Conservation (phyloP, 208 protist species). For the Crithidia bombi region DNA sequence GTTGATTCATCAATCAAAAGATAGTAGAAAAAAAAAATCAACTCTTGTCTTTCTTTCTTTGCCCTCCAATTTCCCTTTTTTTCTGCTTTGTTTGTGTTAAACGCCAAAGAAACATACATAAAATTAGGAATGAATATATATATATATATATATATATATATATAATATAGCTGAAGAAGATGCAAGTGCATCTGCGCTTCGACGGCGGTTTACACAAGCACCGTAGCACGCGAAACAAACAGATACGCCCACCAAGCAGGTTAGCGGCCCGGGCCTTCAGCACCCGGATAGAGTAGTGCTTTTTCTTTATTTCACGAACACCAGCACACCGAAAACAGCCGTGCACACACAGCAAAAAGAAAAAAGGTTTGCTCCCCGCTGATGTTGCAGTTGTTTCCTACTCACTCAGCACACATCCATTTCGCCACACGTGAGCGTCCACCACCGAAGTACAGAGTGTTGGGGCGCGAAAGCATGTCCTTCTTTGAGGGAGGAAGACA, state of each 20-base stretch:
- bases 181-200: no score
- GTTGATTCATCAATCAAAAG: no score
- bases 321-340: slow-evolving; percentile 1
- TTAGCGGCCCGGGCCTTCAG: slow-evolving; percentile 4
- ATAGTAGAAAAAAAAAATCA: no score
- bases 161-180: neutral
- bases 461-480: slow-evolving; percentile 12
- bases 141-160: slow-evolving; percentile 3
- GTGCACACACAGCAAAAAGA: slow-evolving; percentile 4
- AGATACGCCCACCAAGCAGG: slow-evolving; percentile 19
- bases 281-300: slow-evolving; percentile 15
- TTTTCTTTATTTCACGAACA: slow-evolving; percentile 1
- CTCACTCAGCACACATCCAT: slow-evolving; percentile 8
- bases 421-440: neutral
- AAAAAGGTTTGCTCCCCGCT: neutral
- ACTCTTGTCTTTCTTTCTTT: neutral
- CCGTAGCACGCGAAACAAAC: neutral
- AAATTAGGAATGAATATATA: neutral
- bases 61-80: no score
- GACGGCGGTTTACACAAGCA: no score
- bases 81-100: slow-evolving; percentile 1
- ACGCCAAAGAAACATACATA: slow-evolving; percentile 4
- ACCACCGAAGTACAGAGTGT: slow-evolving; percentile 11
- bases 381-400: no score
- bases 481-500: no score